Evolutionary conservation across 2,329 filamentous ascomycete genomes (phyloP).

Genomic region (Alternaria brassicicola): DNA sequence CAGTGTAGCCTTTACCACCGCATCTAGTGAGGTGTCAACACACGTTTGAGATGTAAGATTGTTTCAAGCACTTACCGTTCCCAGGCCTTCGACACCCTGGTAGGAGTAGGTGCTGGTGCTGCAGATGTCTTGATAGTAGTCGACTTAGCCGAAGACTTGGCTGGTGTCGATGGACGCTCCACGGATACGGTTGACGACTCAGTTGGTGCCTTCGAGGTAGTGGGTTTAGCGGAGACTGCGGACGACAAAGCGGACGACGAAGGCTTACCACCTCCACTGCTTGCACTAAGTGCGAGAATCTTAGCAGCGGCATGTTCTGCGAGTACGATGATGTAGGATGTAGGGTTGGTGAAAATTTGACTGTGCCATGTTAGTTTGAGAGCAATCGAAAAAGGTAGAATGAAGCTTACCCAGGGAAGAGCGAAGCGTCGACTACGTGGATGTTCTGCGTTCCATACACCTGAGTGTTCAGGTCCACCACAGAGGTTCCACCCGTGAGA

Average conservation of each 20-base stretch:
- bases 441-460: constrained; percentile 57
- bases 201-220: constrained; percentile 4
- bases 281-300: constrained; percentile 38
- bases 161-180: constrained; percentile 6
- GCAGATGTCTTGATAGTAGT: background rate
- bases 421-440: constrained; percentile 55
- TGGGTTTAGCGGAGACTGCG: constrained; percentile 7
- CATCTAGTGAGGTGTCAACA: constrained; percentile 21
- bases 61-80: constrained; percentile 4
- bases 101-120: background rate
- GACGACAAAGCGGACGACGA: constrained; percentile 7
- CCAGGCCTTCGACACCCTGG: constrained; percentile 1
- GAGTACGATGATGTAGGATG: constrained; percentile 45
- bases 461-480: constrained; percentile 58
- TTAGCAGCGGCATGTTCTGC: constrained; percentile 49
- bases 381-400: background rate
- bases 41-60: background rate
- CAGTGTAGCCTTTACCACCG: constrained; percentile 25
- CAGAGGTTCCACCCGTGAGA: constrained; percentile 51
- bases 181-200: background rate
- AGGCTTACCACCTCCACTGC: constrained; percentile 10
- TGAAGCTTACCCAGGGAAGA: constrained; percentile 51
- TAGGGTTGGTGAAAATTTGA: constrained; percentile 48
- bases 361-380: constrained; percentile 26
- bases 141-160: background rate